Conservation (phyloP, 2,329 filamentous ascomycete genomes). For the Ceratocystis cubensis region DNA sequence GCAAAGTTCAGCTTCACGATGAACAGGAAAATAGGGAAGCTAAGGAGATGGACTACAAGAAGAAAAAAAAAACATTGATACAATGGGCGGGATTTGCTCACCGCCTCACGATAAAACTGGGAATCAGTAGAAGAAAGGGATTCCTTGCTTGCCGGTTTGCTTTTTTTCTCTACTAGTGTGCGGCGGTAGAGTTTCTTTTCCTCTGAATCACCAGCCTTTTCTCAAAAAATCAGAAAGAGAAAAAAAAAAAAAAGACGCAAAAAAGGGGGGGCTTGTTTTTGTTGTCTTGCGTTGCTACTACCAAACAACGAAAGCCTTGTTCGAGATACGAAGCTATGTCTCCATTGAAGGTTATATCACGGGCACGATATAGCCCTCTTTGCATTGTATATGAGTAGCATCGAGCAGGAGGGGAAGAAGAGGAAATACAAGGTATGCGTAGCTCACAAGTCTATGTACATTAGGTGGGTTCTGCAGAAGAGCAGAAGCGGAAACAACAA, state of each 20-base stretch:
- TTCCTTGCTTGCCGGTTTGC: neutral
- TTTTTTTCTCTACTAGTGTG: neutral
- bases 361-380: neutral
- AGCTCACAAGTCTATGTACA: slow-evolving; percentile 8
- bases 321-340: slow-evolving; percentile 2
- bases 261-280: slow-evolving; percentile 2
- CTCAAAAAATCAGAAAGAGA: neutral
- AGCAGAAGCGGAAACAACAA: neutral
- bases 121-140: neutral
- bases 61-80: neutral
- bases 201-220: neutral
- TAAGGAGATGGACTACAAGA: neutral
- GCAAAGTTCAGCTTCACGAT: neutral
- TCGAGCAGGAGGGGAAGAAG: neutral
- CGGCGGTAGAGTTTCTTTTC: neutral
- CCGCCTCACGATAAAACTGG: neutral
- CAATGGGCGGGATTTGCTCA: neutral
- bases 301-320: neutral
- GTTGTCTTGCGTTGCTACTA: neutral
- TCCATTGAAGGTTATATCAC: slow-evolving; percentile 1
- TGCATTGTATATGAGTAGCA: neutral
- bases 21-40: neutral
- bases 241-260: neutral
- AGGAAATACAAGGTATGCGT: neutral
- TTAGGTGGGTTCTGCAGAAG: neutral